Evolutionary conservation across 1,284 basidiomycete genomes (phyloP), one percentile per base, ranked within the genome.

Genomic region (Pseudozyma sp.): DNA sequence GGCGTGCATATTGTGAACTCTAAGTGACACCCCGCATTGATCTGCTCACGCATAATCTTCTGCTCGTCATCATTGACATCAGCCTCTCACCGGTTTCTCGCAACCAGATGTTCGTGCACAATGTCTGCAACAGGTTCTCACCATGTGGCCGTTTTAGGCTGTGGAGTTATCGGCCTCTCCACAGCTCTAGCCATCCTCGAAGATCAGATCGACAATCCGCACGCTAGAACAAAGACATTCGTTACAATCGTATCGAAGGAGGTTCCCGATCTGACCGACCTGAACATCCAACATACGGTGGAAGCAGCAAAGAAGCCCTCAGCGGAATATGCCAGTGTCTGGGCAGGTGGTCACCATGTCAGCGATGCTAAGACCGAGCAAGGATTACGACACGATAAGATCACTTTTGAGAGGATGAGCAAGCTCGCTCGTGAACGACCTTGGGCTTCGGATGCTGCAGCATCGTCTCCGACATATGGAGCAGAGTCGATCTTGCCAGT

Each of bases 301-400:
- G 34, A 11, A 13, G 14, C 35, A 13, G 13, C n/a, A 5, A 18
- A 1, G 38, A 61, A 48, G 45, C 60, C 57, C 21, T 60, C 71
- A 35, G 71, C 69, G 4, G 68, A 52, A 52, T 77, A 67, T 52
- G 70, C 75, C 11, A 77, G 75, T 52, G 56, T 61, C 0, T 77
- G 75, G 75, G 75, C 75, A 54, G 66, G 67, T 19, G 72, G 48
- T 12, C 76, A 78, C 36, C 76, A 78, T 48, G 76, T 78, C 14
- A 76, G 69, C 48, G 73, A 78, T 43, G 73, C 76, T 2, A 75
- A 70, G 38, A 58, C 44, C 0, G 59, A 53, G 21, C 59, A 57
- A 31, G 72, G 70, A 34, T 45, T 70, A n/a, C 47, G 70, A 14
- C 62, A 69, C 38, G 77, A 72, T 53, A 67, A 73, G 52, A 43